phyloP scores from a whole-genome alignment of 192 early-diverging fungal genomes.

The Backusella tarrabulga region DNA sequence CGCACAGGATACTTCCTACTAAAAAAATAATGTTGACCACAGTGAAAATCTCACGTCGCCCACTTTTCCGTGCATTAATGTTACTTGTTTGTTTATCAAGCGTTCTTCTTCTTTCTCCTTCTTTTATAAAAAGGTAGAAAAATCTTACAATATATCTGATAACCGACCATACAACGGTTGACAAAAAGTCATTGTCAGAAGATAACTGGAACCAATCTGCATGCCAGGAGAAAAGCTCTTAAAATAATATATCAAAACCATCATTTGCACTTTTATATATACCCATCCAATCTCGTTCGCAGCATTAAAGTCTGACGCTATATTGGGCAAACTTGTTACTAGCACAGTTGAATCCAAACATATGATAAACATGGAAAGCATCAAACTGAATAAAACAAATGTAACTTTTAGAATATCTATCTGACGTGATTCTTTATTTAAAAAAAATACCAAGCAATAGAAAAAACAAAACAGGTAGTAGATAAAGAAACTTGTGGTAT shows the following conservation, averaged over 20 bases:
- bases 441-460: neutral
- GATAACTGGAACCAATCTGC: neutral
- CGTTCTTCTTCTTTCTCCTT: neutral
- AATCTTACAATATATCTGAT: constrained; percentile 28
- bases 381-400: constrained; percentile 38
- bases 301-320: constrained; percentile 68
- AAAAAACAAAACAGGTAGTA: neutral
- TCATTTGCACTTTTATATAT: neutral
- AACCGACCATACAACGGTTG: neutral
- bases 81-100: neutral
- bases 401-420: neutral
- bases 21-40: constrained; percentile 63
- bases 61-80: neutral
- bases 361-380: constrained; percentile 66
- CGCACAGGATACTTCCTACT: constrained; percentile 66
- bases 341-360: constrained; percentile 84
- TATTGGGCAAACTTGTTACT: constrained; percentile 66
- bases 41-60: constrained; percentile 66
- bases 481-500: neutral
- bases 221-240: neutral
- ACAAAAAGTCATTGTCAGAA: neutral
- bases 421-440: neutral
- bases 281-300: constrained; percentile 78
- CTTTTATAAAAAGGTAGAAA: neutral
- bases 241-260: neutral